Evolutionary conservation across 2,329 filamentous ascomycete species (phyloP).

Genomic region (Cytospora piceae): DNA sequence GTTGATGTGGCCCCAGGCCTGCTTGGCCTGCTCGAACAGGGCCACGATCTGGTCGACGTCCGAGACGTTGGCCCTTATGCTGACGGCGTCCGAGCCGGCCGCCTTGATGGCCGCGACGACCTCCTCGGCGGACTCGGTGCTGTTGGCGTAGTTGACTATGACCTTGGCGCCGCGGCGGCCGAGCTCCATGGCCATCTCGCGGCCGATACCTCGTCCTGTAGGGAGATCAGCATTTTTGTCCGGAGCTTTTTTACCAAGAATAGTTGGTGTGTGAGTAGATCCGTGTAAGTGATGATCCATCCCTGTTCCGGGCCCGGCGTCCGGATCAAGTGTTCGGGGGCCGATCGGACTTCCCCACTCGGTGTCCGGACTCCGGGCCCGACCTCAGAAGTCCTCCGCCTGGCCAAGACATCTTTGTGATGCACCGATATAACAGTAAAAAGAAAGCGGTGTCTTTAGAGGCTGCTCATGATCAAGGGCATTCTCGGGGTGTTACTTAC

Average conservation of each 20-base stretch:
- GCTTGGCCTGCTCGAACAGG: conserved; percentile 66
- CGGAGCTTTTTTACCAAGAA: neutral
- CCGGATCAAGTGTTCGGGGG: neutral
- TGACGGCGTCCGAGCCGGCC: conserved; percentile 63
- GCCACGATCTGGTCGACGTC: conserved; percentile 64
- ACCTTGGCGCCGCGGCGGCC: conserved; percentile 68
- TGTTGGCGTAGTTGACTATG: conserved; percentile 70
- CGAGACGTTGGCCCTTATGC: conserved; percentile 70
- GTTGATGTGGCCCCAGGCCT: conserved; percentile 68
- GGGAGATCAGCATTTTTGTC: neutral
- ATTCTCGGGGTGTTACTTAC: conserved; percentile 36
- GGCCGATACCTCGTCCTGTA: conserved; percentile 66
- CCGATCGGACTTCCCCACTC: conserved; percentile 23
- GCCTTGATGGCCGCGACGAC: conserved; percentile 69
- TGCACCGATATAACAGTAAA: neutral
- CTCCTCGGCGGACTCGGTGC: conserved; percentile 64
- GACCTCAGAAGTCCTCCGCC: neutral
- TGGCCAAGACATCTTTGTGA: conserved; percentile 3
- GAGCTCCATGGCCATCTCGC: conserved; percentile 68
- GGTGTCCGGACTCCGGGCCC: conserved; percentile 10
- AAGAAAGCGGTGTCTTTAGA: neutral
- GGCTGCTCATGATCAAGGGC: neutral
- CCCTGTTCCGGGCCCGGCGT: conserved; percentile 2
- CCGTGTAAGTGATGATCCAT: conserved; percentile 10
- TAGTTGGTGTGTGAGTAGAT: neutral